Conservation (phyloP, 176 grass and related monocot species). For the Ampelocalamus luodianensis region DNA sequence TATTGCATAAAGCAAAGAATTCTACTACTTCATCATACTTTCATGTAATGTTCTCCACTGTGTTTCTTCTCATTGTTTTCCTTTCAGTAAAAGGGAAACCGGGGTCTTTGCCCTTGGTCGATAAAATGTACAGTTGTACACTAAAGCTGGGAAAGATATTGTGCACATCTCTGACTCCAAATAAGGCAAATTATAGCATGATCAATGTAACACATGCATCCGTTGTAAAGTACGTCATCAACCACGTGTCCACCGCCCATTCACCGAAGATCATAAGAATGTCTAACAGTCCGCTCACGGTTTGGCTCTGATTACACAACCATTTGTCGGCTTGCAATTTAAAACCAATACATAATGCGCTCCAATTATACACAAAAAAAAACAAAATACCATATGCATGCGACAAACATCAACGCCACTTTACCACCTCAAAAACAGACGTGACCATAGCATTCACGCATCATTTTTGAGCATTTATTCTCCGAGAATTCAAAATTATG, state of each 20-base stretch:
- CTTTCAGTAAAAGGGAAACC: not conserved
- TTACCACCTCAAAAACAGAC: not conserved
- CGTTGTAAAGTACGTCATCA: not conserved
- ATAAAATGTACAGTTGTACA: not conserved
- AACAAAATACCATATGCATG: constrained; percentile 25
- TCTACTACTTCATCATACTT: not conserved
- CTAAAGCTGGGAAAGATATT: not conserved
- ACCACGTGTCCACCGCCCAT: constrained; percentile 4
- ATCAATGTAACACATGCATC: constrained; percentile 4
- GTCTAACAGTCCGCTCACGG: not conserved
- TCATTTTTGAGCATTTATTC: not conserved
- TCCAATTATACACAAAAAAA: not conserved
- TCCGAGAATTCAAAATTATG: not conserved
- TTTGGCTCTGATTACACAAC: constrained; percentile 23
- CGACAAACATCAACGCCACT: not conserved
- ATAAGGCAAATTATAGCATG: constrained; percentile 17
- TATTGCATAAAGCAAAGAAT: not conserved
- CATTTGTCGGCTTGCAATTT: constrained; percentile 16
- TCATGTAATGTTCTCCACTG: constrained; percentile 5
- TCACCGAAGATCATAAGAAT: not conserved
- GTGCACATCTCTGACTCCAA: not conserved
- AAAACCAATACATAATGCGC: not conserved
- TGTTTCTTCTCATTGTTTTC: constrained; percentile 4
- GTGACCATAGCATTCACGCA: not conserved
- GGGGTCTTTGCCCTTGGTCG: not conserved